Base-by-base conservation (phyloP, 495 filamentous ascomycete genomes). In the Monascus purpureus region DNA sequence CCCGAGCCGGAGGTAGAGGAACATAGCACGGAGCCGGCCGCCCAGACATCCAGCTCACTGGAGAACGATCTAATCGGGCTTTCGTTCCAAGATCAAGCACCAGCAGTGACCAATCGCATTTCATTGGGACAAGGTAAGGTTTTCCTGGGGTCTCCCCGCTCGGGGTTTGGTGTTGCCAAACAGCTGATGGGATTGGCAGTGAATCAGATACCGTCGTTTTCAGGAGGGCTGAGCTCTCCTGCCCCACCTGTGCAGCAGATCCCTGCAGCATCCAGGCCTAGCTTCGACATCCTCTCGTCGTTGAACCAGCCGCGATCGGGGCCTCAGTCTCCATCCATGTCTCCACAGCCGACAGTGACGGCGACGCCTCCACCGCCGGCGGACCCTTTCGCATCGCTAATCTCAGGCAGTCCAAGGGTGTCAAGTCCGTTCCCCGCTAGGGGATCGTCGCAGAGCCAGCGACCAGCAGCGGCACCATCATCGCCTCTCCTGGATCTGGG, bases 71-170 rank as follows among this genome's bases (percentile, higher is more conserved):
- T 84, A 18, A 58, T 84, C 15, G 80, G 79, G 6, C 52, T 84
- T 8, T 80, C 74, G 12, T 66, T 84, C 36, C 65, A 72, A 33
- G 73, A 76, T 28, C 57, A 62, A 29, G 54, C 44, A 16, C 87
- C 71, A 39, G 75, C 77, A 7, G 74, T 80, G 40, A 70, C 72
- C 8, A 87, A 88, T 27, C 79, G 82, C 13, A 95, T 97, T 39
- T 78, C 85, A 6, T 69, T 97, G 18, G 86, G 87, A 13, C 77
- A 80, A 49, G 76, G 79, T 40, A 72, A 61, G 41, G 58, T 67
- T 74, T 53, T 57, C 68, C 53, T 15, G 65, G 68, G 12, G 57
- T n/a, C n/a, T n/a, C n/a, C n/a, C n/a, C n/a, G n/a, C n/a, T n/a
- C n/a, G n/a, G n/a, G n/a, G n/a, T n/a, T n/a, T n/a, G n/a, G n/a